Evolutionary conservation across 2,329 filamentous ascomycete species (phyloP).

Genomic region (Aspergillus brasiliensis): DNA sequence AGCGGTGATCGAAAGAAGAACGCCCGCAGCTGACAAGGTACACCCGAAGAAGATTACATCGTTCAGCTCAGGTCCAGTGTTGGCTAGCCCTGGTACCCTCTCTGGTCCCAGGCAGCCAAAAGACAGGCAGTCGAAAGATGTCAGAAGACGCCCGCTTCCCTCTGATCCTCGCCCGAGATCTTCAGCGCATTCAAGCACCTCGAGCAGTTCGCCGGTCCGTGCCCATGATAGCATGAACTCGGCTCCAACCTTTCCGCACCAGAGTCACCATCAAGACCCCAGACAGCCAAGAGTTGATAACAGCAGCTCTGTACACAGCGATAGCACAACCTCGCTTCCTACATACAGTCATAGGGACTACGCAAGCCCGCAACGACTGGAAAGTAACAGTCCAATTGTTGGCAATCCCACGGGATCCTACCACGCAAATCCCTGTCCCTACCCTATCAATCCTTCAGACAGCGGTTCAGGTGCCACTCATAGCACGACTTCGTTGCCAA

Average conservation of each 20-base stretch:
- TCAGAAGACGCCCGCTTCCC: slow-evolving; percentile 83
- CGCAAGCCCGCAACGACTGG: too few relatives aligned
- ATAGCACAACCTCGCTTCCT: slow-evolving; percentile 20
- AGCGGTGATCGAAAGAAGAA: slow-evolving; percentile 58
- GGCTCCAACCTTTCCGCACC: too few relatives aligned
- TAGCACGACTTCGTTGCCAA: too few relatives aligned
- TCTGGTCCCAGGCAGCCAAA: slow-evolving; percentile 57
- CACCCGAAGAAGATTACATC: slow-evolving; percentile 29
- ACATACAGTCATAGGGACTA: too few relatives aligned
- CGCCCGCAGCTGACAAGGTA: slow-evolving; percentile 41
- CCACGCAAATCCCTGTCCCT: too few relatives aligned
- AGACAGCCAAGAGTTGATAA: slow-evolving; percentile 37
- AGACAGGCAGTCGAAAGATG: slow-evolving; percentile 61
- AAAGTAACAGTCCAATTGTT: too few relatives aligned
- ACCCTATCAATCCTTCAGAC: too few relatives aligned
- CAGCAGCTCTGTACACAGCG: slow-evolving; percentile 26
- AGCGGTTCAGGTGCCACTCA: too few relatives aligned
- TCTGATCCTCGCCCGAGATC: slow-evolving; percentile 61
- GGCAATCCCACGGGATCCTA: too few relatives aligned
- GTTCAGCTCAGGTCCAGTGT: slow-evolving; percentile 13
- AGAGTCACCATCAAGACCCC: slow-evolving; percentile 30
- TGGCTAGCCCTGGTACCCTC: slow-evolving; percentile 20
- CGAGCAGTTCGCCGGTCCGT: too few relatives aligned
- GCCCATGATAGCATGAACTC: too few relatives aligned
- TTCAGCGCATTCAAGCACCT: too few relatives aligned